Conservation (phyloP, 495 filamentous ascomycete genomes). For the Talaromyces borbonicus region DNA sequence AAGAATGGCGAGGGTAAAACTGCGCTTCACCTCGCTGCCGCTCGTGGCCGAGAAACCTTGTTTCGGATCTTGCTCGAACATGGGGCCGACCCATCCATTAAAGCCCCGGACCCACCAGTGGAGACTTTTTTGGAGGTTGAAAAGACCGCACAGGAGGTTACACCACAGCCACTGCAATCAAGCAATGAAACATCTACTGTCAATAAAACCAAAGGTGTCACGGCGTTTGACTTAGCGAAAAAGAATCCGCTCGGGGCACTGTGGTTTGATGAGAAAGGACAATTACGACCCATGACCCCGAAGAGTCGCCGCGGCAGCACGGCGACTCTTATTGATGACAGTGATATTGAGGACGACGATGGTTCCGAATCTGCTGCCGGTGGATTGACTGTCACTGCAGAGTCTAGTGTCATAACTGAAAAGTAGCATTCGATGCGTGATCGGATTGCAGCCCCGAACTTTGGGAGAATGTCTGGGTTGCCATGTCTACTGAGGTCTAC, state of each 20-base stretch:
- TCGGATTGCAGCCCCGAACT: no score
- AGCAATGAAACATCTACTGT: slow-evolving; percentile 1
- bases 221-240: slow-evolving; percentile 16
- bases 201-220: slow-evolving; percentile 11
- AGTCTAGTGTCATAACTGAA: background rate
- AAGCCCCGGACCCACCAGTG: slow-evolving; percentile 9
- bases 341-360: slow-evolving; percentile 2
- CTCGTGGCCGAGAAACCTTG: slow-evolving; percentile 19
- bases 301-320: slow-evolving; percentile 12
- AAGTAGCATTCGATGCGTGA: background rate
- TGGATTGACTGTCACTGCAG: slow-evolving; percentile 3
- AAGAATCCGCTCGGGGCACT: slow-evolving; percentile 15
- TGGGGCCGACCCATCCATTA: slow-evolving; percentile 18
- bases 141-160: no score
- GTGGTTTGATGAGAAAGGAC: slow-evolving; percentile 18
- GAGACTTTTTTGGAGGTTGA: no score
- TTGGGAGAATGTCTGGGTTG: no score
- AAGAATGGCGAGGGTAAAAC: slow-evolving; percentile 23
- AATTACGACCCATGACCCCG: slow-evolving; percentile 8
- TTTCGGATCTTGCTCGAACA: slow-evolving; percentile 20
- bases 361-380: slow-evolving; percentile 3
- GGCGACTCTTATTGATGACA: slow-evolving; percentile 17
- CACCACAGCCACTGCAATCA: no score
- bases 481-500: no score
- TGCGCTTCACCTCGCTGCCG: slow-evolving; percentile 29